Base-by-base conservation (phyloP, 1,284 basidiomycete species). In the Ganoderma boninense region DNA sequence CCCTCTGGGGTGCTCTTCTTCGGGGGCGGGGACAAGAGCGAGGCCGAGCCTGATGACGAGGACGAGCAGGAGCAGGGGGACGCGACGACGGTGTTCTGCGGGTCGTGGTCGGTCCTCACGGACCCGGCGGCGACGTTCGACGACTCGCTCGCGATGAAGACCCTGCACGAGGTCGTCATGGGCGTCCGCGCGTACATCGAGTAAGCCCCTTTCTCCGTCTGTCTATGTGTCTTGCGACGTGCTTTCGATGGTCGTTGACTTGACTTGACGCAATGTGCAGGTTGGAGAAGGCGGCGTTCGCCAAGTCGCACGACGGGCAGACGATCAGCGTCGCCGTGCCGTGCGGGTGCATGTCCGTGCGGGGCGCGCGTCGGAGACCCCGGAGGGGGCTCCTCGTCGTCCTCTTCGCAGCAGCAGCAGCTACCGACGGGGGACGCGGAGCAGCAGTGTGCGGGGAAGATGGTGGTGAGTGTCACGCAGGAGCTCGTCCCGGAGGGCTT, bases 141-240 rank as follows among this genome's bases (percentile, higher is more conserved):
- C 69, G 70, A 74, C 56, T 65, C 43, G 35, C 65, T 70, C 11
- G 69, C 60, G 60, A 46, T 74, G 29, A 70, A 70, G 69, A 66
- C 62, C 54, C 67, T 74, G 64, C 73, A 74, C 49, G 69, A 71
- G n/a, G 57, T 74, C 67, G 67, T 72, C n/a, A 42, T 63, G 26
- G 69, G 64, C 3, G 35, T 67, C 46, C 69, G 52, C 4, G 67
- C 49, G 4, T 69, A 46, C 52, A 40, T 71, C 32, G 57, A 66
- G 72, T 73, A 18, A 61, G 69, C 23, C 18, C 46, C 42, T 29
- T n/a, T n/a, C n/a, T n/a, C n/a, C 3, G 7, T 7, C 20, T 16
- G 29, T n/a, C n/a, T n/a, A n/a, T n/a, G n/a, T n/a, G 2, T 26
- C 23, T 40, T 8, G 7, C 16, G 18, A 0, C 10, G 26, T 14